Percentiles rank a stretch among this genome's conserved stretches.
Evolutionary conservation across 345 rosid species (phyloP).

Genomic region (Angophora floribunda): DNA sequence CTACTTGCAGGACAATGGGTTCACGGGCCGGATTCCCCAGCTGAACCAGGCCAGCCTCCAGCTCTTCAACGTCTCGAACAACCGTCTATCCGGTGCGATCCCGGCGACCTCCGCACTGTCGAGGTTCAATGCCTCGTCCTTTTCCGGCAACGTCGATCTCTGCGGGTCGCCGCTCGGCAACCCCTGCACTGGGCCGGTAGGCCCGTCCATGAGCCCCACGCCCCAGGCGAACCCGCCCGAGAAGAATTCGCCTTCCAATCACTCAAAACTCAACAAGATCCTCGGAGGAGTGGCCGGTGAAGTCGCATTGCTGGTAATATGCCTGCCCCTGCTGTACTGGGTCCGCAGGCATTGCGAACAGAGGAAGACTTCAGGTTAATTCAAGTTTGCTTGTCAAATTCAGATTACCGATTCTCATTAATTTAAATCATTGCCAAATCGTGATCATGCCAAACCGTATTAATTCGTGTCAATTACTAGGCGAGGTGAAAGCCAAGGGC

Average conservation of each 20-base stretch:
- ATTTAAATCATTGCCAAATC: background rate
- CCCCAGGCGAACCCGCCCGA: background rate
- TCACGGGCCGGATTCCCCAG: constrained; percentile 59
- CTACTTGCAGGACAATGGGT: constrained; percentile 46
- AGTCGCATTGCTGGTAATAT: constrained; percentile 14
- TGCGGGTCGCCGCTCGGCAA: constrained; percentile 68
- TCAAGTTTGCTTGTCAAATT: background rate
- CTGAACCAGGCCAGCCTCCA: constrained; percentile 73
- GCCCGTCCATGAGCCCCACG: constrained; percentile 20
- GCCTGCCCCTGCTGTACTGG: constrained; percentile 1
- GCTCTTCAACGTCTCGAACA: constrained; percentile 76
- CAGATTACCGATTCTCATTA: background rate
- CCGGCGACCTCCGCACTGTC: constrained; percentile 58
- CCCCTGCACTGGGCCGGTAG: constrained; percentile 18
- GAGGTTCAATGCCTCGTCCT: constrained; percentile 64
- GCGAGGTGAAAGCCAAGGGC: constrained; percentile 19
- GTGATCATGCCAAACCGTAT: background rate
- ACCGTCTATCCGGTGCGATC: constrained; percentile 61
- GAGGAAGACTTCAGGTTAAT: background rate
- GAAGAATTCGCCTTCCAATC: constrained; percentile 12
- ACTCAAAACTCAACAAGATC: constrained; percentile 23
- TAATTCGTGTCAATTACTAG: background rate
- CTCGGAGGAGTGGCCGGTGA: constrained; percentile 47
- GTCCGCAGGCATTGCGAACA: background rate
- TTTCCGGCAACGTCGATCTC: constrained; percentile 41